Evolutionary conservation across 2,329 filamentous ascomycete genomes (phyloP), one percentile per base, ranked within the genome.

Genomic region (Furcasterigmium sp.): DNA sequence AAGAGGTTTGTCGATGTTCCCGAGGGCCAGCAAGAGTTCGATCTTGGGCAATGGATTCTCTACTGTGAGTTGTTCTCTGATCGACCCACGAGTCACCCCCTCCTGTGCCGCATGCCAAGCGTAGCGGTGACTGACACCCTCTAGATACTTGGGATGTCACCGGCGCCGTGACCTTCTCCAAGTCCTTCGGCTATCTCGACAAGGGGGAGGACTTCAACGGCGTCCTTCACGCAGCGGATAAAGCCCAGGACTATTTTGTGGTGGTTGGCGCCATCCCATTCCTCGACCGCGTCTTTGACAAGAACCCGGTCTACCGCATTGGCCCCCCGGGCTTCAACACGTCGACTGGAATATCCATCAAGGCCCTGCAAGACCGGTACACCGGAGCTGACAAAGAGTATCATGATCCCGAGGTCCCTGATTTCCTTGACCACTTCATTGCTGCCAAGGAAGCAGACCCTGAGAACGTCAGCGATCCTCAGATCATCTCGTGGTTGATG

Each of bases 401-500:
- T 7, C 53, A 61, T 32, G 47, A 56, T 19, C 46, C 53, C 1
- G 43, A 44, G 5, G 45, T 42, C 2, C 60, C 57, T 0, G 65
- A 70, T 41, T 69, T 63, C 20, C 49, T 70, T 6, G 62, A 69
- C 43, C 59, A 60, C 29, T 69, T 68, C 42, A 56, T 71, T n/a
- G 61, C 68, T 11, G 57, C 61, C 3, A 63, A 68, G 47, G 46
- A 56, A 8, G 44, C 51, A 1, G 43, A 60, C 32, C 60, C 61
- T 0, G 58, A 65, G 6, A 45, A 56, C 19, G 59, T 69, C 5
- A 53, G 63, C 40, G 56, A 68, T 44, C 49, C 46, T 13, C 56
- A 60, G 18, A 60, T 69, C 8, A 46, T 70, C 10, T 57, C 56
- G 18, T 70, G 59, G 48, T 42, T 63, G 11, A 52, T 60, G 47